These are phyloP conservation scores for Aphelidium insulamus DNA, from an alignment of 371 early-diverging fungal genomes.

Conservation along the genomic window DNA sequence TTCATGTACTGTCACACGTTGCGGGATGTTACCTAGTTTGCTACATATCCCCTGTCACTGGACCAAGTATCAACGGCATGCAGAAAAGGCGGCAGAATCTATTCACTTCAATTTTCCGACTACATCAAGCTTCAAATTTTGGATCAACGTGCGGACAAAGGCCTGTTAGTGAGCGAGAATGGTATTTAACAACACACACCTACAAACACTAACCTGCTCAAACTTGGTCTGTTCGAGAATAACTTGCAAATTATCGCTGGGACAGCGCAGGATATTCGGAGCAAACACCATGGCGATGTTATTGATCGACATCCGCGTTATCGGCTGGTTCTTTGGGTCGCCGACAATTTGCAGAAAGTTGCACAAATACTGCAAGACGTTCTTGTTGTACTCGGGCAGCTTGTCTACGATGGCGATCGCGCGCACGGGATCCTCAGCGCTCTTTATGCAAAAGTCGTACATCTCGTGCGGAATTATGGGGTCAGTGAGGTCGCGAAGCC, in stretches of 20 bases:
- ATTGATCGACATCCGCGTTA: slow-evolving; percentile 64
- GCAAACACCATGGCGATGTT: slow-evolving; percentile 95
- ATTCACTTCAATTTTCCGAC: too few species aligned
- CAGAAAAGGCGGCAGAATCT: too few species aligned
- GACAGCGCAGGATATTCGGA: slow-evolving; percentile 75
- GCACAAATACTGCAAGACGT: slow-evolving; percentile 53
- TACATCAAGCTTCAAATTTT: too few species aligned
- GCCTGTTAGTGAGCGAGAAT: slow-evolving; percentile 7
- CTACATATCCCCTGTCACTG: too few species aligned
- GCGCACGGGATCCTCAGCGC: slow-evolving; percentile 22
- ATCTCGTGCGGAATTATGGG: slow-evolving; percentile 67
- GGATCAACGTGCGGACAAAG: slow-evolving; percentile 15
- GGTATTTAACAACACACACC: too few species aligned
- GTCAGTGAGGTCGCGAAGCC: slow-evolving; percentile 78
- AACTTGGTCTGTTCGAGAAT: slow-evolving; percentile 61
- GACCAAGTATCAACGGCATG: too few species aligned
- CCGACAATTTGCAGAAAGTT: slow-evolving; percentile 61
- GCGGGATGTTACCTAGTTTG: too few species aligned
- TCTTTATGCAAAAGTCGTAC: slow-evolving; percentile 42
- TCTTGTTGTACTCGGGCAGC: slow-evolving; percentile 47
- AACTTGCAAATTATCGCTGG: slow-evolving; percentile 43
- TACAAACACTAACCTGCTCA: too few species aligned
- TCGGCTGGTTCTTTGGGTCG: slow-evolving; percentile 31
- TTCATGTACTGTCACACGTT: too few species aligned
- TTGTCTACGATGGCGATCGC: slow-evolving; percentile 33